Evolutionary conservation across 2,329 filamentous ascomycete species (phyloP), one percentile per base, ranked within the genome.

Genomic region (Emericellopsis atlantica): DNA sequence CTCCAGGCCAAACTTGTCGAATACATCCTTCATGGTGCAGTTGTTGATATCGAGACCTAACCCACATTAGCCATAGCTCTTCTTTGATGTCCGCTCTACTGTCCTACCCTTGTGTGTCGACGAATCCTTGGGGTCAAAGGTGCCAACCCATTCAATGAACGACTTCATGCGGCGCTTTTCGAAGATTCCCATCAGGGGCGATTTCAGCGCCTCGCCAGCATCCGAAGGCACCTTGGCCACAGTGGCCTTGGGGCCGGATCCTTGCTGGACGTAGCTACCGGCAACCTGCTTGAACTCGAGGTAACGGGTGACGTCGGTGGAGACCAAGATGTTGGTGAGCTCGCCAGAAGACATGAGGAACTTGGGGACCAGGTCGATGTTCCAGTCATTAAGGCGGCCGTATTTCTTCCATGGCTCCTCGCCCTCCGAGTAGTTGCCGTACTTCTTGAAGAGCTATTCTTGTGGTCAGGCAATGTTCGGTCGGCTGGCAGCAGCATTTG

Each of bases 371-470:
- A 98, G 76, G 61, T 98, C 93, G 65, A 98, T 93, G 73, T 95
- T 96, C 92, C 92, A 98, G 75, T 96, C 90, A 68, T 95, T 95
- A 60, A 81, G 72, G 45, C 92, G 84, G 54, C 90, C 90, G 63
- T 95, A 96, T 66, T 95, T 89, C 73, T 93, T 90, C 92, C 92
- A 96, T 50, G 90, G 89, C 72, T 95, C 85, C 58, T 88, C 81
- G 52, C 84, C 85, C 46, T 74, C 61, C 45, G 67, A 61, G 59
- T 79, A 85, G 71, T 92, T 92, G 61, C 86, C 85, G 64, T 95
- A 93, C 64, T 89, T 93, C 72, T 92, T 94, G 77, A 94, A 96
- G 54, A 98, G 84, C 87, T 93, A 45, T 46, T 11, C 39, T 33
- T 26, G 36, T 40, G 48, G 45, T 49, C 40, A 47, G 45, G 42